phyloP scores from a whole-genome alignment of 1,139 yeast species.

The Yamadazyma trypodendri region DNA sequence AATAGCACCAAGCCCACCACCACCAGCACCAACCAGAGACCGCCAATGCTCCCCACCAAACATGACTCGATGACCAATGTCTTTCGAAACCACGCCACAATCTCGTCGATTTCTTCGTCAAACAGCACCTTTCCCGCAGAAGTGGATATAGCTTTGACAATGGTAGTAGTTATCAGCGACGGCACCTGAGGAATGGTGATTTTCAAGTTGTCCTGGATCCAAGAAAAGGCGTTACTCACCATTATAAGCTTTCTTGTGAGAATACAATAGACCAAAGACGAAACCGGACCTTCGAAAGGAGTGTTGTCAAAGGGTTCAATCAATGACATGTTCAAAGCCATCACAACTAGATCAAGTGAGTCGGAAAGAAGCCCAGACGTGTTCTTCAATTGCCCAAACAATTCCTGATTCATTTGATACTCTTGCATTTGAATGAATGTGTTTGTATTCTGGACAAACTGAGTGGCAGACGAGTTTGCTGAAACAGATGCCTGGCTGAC shows the following conservation, averaged over 20 bases:
- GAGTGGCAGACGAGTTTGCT: constrained; percentile 5
- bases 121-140: background rate
- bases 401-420: constrained; percentile 51
- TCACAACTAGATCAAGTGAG: constrained; percentile 45
- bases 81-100: constrained; percentile 29
- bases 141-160: background rate
- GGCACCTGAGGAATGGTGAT: constrained; percentile 51
- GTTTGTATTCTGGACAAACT: constrained; percentile 19
- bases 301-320: constrained; percentile 61
- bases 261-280: constrained; percentile 71
- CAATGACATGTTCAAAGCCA: constrained; percentile 28
- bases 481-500: constrained; percentile 4
- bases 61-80: constrained; percentile 44
- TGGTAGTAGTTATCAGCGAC: background rate
- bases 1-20: constrained; percentile 29
- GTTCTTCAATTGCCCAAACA: constrained; percentile 65
- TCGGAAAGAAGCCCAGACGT: constrained; percentile 48
- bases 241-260: constrained; percentile 68
- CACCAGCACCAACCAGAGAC: constrained; percentile 49
- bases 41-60: constrained; percentile 42
- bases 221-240: constrained; percentile 69
- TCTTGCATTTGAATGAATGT: constrained; percentile 29
- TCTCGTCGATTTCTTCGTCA: constrained; percentile 3
- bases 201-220: constrained; percentile 70
- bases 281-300: constrained; percentile 61